Evolutionary conservation across 2,329 filamentous ascomycete genomes (phyloP), one percentile per base, ranked within the genome.

Genomic region (Xylaria sp.): DNA sequence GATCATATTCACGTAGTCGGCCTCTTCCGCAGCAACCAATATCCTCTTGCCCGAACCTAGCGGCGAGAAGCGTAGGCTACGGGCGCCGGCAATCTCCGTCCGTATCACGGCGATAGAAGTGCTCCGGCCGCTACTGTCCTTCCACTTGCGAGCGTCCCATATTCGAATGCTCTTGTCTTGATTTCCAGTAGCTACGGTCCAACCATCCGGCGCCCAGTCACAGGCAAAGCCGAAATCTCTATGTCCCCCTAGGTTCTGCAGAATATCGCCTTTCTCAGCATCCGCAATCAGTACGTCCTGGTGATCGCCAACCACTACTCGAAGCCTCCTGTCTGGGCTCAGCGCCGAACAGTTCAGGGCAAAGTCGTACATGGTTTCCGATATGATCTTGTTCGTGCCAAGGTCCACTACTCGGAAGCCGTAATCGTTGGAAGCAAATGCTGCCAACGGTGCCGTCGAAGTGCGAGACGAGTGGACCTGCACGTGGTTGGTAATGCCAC

Each of bases 141-240:
- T 78, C 86, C 88, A 90, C 49, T 82, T 84, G 7, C 90, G 81
- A 7, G 89, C 87, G 68, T 93, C 90, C 85, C 88, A 92, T 44
- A 93, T 84, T 59, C 86, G 84, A 61, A 92, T 79, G 22, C 79
- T 81, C 67, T 81, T 87, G 69, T 93, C 90, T 70, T 93, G 89
- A 57, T 87, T 88, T 19, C 86, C 89, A 0, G 90, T 92, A 11
- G 90, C 90, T 18, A 92, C 80, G 11, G 86, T 87, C 74, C 86
- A 85, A 26, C 89, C 89, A 66, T 92, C 87, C 48, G 88, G 85
- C 17, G 89, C 87, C 90, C 90, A 93, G 61, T 88, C 89, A 64
- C 88, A 91, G 1, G 89, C 85, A 64, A 92, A 93, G 1, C 85
- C 88, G 61, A 81, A 89, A 65, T 92, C 89, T 13, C 76, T 77